Evolutionary conservation across 75 land plant genomes (phyloP).

Genomic region (Pseudotsuga menziesii): DNA sequence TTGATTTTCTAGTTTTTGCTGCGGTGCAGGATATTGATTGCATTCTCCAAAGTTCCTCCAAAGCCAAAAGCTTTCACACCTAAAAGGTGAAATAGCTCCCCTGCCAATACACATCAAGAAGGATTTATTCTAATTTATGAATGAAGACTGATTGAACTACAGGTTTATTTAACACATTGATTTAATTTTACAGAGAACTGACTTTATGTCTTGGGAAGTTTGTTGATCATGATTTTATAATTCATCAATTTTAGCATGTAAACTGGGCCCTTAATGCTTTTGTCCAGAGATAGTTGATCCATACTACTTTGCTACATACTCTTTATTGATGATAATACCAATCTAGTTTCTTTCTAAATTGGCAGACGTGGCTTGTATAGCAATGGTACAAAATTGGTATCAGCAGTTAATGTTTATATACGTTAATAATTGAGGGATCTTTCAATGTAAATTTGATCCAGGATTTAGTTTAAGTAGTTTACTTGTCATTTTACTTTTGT

Average conservation of each 20-base stretch:
- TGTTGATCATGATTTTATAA: too few relatives aligned
- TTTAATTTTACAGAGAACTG: too few relatives aligned
- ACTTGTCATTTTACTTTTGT: constrained; percentile 6
- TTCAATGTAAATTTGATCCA: constrained; percentile 4
- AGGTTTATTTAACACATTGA: too few relatives aligned
- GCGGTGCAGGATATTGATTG: constrained; percentile 64
- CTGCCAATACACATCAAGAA: not conserved
- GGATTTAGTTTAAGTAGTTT: not conserved
- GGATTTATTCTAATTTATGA: too few relatives aligned
- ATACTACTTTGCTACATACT: too few relatives aligned
- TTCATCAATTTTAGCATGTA: too few relatives aligned
- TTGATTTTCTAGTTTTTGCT: not conserved
- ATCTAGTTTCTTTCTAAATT: too few relatives aligned
- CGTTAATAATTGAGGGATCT: not conserved
- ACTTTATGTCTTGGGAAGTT: too few relatives aligned
- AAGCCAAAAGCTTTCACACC: constrained; percentile 56
- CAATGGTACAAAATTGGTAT: not conserved
- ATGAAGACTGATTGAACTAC: too few relatives aligned
- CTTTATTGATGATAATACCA: too few relatives aligned
- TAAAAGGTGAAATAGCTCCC: constrained; percentile 35
- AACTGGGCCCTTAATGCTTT: too few relatives aligned
- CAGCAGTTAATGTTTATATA: not conserved
- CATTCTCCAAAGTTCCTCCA: constrained; percentile 73
- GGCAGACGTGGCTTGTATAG: not conserved
- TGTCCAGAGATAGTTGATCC: too few relatives aligned